Evolutionary conservation across 2,329 filamentous ascomycete species (phyloP).

Genomic region (Penicillium sp.): DNA sequence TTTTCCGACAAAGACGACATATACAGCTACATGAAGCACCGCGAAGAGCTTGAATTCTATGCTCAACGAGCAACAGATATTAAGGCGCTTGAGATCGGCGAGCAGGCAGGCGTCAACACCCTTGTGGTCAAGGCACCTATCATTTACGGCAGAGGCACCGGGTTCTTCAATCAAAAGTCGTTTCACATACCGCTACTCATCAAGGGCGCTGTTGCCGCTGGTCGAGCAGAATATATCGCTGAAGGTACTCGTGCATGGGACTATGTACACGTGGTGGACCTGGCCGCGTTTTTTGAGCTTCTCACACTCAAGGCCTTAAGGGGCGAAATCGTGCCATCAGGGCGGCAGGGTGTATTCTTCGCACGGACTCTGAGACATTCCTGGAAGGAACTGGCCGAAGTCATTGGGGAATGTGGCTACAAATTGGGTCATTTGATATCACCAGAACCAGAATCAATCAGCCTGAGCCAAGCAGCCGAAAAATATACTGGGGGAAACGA

Average conservation of each 20-base stretch:
- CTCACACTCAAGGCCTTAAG: background rate
- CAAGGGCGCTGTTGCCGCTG: background rate
- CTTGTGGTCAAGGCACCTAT: conserved; percentile 3
- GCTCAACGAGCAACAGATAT: conserved; percentile 2
- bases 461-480: background rate
- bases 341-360: background rate
- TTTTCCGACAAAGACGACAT: conserved; percentile 3
- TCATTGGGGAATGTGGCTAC: background rate
- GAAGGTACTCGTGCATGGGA: background rate
- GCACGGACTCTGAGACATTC: background rate
- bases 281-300: conserved; percentile 1
- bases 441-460: background rate
- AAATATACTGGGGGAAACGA: conserved; percentile 3
- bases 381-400: background rate
- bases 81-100: background rate
- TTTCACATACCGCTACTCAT: conserved; percentile 1
- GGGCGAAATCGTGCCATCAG: background rate
- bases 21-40: conserved; percentile 1
- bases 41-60: background rate
- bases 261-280: conserved; percentile 4
- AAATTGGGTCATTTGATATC: background rate
- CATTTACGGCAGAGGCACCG: conserved; percentile 1
- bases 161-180: conserved; percentile 3
- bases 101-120: background rate
- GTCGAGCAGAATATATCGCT: background rate